A percentile compares a stretch with the other conserved stretches of the same genome.
Conservation (phyloP, 148 eudicot genomes). For the Persicaria tinctoria region DNA sequence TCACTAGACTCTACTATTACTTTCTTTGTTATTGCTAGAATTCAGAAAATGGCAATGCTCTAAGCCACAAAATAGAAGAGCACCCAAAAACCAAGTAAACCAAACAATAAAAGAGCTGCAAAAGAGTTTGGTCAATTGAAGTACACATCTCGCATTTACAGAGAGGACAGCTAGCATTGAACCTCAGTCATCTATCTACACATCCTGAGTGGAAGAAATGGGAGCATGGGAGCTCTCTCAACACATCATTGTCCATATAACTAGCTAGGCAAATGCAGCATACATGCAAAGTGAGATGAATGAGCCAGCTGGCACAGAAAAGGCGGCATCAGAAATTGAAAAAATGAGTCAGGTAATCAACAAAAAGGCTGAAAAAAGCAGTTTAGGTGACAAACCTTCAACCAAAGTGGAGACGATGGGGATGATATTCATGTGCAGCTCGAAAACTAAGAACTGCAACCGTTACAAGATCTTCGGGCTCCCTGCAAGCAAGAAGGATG, state of each 20-base stretch:
- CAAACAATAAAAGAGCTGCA: neutral
- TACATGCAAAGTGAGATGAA: constrained; percentile 14
- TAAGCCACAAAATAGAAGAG: too few species aligned
- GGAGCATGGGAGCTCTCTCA: constrained; percentile 69
- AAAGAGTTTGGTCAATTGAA: neutral
- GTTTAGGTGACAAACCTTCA: constrained; percentile 19
- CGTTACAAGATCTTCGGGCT: constrained; percentile 69
- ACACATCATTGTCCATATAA: constrained; percentile 50
- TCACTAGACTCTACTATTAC: too few species aligned
- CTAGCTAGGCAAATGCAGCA: constrained; percentile 71
- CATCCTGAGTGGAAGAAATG: constrained; percentile 76
- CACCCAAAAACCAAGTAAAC: too few species aligned
- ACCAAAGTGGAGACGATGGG: constrained; percentile 66
- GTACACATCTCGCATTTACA: constrained; percentile 40
- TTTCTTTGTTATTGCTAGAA: too few species aligned
- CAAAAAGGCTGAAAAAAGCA: constrained; percentile 4
- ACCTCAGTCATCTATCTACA: constrained; percentile 73
- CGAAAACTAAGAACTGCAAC: constrained; percentile 76
- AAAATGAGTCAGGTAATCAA: constrained; percentile 3
- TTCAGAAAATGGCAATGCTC: too few species aligned
- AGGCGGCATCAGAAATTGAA: neutral
- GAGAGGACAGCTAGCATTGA: constrained; percentile 72
- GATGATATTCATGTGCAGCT: constrained; percentile 95
- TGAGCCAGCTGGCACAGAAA: neutral
- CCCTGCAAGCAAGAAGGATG: constrained; percentile 74